phyloP scores from a whole-genome alignment of 164 flowering plant species.

The Platanus orientalis region DNA sequence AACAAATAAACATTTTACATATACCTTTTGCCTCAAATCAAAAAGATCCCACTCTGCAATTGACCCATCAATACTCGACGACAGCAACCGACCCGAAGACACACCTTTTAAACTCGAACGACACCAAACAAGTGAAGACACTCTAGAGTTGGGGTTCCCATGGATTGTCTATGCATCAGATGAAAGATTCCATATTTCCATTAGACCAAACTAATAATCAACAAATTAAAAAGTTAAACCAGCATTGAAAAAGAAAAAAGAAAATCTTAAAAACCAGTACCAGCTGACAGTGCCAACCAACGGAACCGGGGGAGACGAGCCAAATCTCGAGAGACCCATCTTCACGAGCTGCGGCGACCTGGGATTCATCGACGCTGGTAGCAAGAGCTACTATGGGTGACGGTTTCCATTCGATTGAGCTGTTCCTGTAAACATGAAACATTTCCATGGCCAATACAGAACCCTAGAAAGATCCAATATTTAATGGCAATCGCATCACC shows the following conservation, averaged over 20 bases:
- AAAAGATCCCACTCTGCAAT: slow-evolving; percentile 84
- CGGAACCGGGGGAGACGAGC: slow-evolving; percentile 93
- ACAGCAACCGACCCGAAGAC: slow-evolving; percentile 51
- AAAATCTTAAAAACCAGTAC: slow-evolving; percentile 28
- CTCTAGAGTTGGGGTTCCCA: slow-evolving; percentile 55
- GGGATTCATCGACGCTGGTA: slow-evolving; percentile 73
- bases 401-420: slow-evolving; percentile 80
- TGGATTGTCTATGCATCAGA: slow-evolving; percentile 53
- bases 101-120: slow-evolving; percentile 24
- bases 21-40: slow-evolving; percentile 58
- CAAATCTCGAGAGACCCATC: slow-evolving; percentile 95
- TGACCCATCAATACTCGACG: slow-evolving; percentile 74
- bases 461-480: background rate
- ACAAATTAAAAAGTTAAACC: background rate
- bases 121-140: slow-evolving; percentile 75
- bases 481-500: too few species aligned
- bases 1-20: background rate
- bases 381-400: slow-evolving; percentile 81
- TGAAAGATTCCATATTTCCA: background rate
- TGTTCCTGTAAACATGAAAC: slow-evolving; percentile 34
- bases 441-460: slow-evolving; percentile 12
- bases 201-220: background rate
- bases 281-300: slow-evolving; percentile 95
- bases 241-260: background rate
- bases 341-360: slow-evolving; percentile 90